Base-by-base conservation (phyloP, 2,329 filamentous ascomycete species). In the Lachnellula suecica region DNA sequence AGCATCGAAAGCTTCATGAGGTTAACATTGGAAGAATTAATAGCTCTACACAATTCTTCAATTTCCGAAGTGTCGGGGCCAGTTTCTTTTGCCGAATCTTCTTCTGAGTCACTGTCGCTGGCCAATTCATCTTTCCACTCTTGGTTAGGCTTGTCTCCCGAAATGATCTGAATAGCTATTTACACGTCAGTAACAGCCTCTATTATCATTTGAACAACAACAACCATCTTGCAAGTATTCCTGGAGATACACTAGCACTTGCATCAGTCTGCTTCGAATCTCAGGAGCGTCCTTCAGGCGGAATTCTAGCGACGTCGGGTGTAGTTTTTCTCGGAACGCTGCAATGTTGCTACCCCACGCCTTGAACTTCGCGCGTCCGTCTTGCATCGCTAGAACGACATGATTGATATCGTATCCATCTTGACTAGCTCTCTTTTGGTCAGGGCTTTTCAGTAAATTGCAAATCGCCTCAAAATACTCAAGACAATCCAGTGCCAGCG, bases 1-100 rank as follows among this genome's bases (percentile, higher is more conserved):
- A 63, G 42, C 23, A 62, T 56, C 1, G 62, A 63, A 25, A 66
- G 45, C 25, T 64, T 60, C 52, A 66, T 51, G 10, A 66, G 40
- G 38, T 47, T 61, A 2, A 17, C 10, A 38, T 60, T 66, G 0
- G 59, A 46, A 15, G 38, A 29, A 17, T 55, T 46, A 15, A 66
- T 63, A 0, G 62, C 53, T 22, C 35, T 34, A 11, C 60, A 57
- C 4, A 63, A 34, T 20, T 64, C 53, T 6, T 63, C 35, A 5
- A 64, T 46, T 11, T 65, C 57, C 5, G 62, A 65, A 8, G 56
- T 62, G 15, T 57, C 23, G 11, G 51, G 38, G 1, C 17, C 31
- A 37, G 17, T 10, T 13, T 24, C 24, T 17, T 53, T 31, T 5
- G 25, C 20, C 4, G 5, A 37, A n/a, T 54, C 51, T 4, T 59